Conservation (phyloP, 805 yeast species). For the Candida ovalis region DNA sequence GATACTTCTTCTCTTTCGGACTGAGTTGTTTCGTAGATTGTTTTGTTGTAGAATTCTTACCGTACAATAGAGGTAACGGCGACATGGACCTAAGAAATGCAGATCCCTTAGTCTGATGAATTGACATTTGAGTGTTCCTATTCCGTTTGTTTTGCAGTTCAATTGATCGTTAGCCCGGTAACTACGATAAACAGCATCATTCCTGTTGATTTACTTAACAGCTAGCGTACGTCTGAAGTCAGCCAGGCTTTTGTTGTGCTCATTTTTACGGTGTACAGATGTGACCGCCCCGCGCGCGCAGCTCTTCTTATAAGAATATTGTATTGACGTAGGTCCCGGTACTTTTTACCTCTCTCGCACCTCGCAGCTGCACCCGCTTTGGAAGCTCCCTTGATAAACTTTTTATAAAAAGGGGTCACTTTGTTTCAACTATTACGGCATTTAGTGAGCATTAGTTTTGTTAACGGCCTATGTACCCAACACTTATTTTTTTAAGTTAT, state of each 20-base stretch:
- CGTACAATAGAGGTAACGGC: conserved; percentile 25
- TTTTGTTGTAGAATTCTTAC: conserved; percentile 10
- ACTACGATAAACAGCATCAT: background rate
- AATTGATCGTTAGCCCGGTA: background rate
- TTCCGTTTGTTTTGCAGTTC: conserved; percentile 16
- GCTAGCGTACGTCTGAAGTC: background rate
- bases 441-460: too few species aligned
- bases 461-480: too few species aligned
- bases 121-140: conserved; percentile 13
- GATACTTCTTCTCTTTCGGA: conserved; percentile 66
- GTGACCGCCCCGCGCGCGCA: too few species aligned
- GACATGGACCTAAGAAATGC: conserved; percentile 26
- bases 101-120: conserved; percentile 16
- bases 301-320: too few species aligned
- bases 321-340: too few species aligned
- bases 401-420: background rate
- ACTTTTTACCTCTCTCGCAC: too few species aligned
- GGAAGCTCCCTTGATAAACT: background rate
- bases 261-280: background rate
- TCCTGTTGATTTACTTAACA: background rate
- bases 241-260: background rate
- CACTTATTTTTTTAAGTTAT: too few species aligned
- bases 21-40: conserved; percentile 34
- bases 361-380: too few species aligned
- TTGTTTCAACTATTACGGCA: too few species aligned